Base-by-base conservation (phyloP, 331 rosid genomes). In the Malus hybrid region DNA sequence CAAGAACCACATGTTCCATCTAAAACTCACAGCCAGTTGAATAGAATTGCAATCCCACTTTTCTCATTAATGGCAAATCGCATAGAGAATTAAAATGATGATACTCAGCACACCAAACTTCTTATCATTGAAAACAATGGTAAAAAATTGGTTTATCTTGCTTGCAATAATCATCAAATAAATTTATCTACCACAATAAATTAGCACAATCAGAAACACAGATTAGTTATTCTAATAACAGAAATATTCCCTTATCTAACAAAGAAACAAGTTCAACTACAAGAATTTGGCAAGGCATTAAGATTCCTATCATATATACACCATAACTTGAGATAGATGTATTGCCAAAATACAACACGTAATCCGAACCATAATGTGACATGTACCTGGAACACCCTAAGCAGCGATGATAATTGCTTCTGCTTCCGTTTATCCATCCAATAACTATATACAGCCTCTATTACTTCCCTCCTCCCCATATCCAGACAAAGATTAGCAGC, bases 391-490 rank as follows among this genome's bases (percentile, higher is more conserved):
- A 85, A 82, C 65, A 85, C 78, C 62, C 88, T 68, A 39, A 85
- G 67, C 56, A 85, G 22, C 5, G 82, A 79, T 11, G 82, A 76
- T 16, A 78, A 44, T 31, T 20, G 50, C n/a, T 77, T 79, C 50
- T 76, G 86, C 79, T 70, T 79, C 81, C 97, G 88, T 77, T 91
- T 94, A 67, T 81, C 85, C 85, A 80, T 82, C 98, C 98, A 91
- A 72, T 91, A 86, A 65, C 75, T 65, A 80, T 74, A 86, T 56
- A 91, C 85, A 78, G 88, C 90, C 84, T 87, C 98, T 22, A 90
- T 67, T n/a, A 80, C 87, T 59, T 75, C 83, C 63, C 83, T 76
- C 76, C 79, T 80, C 76, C 79, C 78, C 73, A 91, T 73, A 75
- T 83, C 82, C 15, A 8, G 81, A 83, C 82, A 85, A 60, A 77